These are phyloP conservation scores for Neurospora sp. DNA, from an alignment of 2,329 filamentous ascomycete species.

Conservation along the genomic window DNA sequence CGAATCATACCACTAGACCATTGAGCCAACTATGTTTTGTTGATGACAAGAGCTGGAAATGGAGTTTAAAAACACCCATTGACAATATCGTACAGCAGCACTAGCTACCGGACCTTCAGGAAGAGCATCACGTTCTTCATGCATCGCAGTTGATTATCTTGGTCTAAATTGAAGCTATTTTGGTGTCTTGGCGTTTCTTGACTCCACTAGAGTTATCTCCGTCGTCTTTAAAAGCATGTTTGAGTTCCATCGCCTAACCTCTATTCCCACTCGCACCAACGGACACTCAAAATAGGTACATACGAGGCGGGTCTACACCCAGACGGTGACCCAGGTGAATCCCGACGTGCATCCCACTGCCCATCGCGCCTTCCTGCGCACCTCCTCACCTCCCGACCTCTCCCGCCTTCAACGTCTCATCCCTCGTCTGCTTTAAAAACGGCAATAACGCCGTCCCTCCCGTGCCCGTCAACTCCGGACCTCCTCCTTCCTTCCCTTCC, in stretches of 20 bases:
- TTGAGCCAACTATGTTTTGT: background rate
- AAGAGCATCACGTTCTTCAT: background rate
- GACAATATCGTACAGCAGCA: background rate
- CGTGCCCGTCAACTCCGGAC: conserved; percentile 60
- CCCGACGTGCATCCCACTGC: background rate
- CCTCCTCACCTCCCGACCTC: background rate
- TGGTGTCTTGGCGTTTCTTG: background rate
- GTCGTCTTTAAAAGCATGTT: background rate
- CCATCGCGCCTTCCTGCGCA: background rate
- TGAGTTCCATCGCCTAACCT: background rate
- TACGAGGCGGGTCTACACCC: no score
- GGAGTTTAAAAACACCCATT: background rate
- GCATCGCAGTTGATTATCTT: background rate
- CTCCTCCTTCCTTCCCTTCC: background rate
- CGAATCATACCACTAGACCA: background rate
- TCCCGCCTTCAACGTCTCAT: conserved; percentile 56
- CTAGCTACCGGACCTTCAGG: background rate
- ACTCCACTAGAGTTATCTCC: background rate
- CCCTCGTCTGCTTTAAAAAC: conserved; percentile 79
- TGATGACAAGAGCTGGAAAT: background rate
- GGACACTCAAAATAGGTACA: no score
- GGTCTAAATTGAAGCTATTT: background rate
- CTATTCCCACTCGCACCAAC: no score
- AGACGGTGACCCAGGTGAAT: no score
- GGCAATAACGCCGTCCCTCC: conserved; percentile 82